Base-by-base conservation (phyloP, 495 filamentous ascomycete species). In the Evernia prunastri region DNA sequence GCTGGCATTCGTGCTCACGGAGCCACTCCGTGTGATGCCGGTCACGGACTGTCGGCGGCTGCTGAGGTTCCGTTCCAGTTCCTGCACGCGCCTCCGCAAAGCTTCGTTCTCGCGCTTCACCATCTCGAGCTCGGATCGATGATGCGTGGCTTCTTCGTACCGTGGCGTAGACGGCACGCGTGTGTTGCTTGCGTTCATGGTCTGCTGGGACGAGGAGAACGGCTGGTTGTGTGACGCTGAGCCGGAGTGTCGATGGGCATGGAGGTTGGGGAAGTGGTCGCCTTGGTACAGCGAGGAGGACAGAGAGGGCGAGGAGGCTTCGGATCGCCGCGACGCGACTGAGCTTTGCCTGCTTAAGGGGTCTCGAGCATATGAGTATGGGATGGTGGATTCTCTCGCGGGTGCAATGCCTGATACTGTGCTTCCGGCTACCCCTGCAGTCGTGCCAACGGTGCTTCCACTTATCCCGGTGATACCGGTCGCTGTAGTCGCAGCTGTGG, bases 51-150 rank as follows among this genome's bases (percentile, higher is more conserved):
- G 75, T 62, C 79, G 71, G 23, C 77, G 74, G 10, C 78, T 77
- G 9, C 77, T 75, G 0, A 65, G 62, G 61, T 72, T 71, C 15
- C 79, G 71, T 69, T 96, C 91, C 37, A 95, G 75, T 65, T 92
- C 90, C 57, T 86, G 81, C 29, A 96, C 84, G 27, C 89, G 82
- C 58, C 81, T 78, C 68, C 87, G 87, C 53, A 96, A 77, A 43
- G 78, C 72, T 61, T 95, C 91, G 69, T 96, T 96, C 76, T 96
- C 92, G 13, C 81, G 77, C 74, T 88, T 91, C 43, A 87, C 82
- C 9, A 75, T 74, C 56, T 96, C 91, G 17, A 94, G 69, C 70
- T 95, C 91, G 56, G 79, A 78, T 47, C 85, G 81, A 62, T 89
- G 87, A 59, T 83, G 80, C 0, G 83, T 79, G 4, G 82, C 81